These are phyloP conservation scores for Babesia sp. DNA, from an alignment of 169 alveolate species.

Conservation along the genomic window DNA sequence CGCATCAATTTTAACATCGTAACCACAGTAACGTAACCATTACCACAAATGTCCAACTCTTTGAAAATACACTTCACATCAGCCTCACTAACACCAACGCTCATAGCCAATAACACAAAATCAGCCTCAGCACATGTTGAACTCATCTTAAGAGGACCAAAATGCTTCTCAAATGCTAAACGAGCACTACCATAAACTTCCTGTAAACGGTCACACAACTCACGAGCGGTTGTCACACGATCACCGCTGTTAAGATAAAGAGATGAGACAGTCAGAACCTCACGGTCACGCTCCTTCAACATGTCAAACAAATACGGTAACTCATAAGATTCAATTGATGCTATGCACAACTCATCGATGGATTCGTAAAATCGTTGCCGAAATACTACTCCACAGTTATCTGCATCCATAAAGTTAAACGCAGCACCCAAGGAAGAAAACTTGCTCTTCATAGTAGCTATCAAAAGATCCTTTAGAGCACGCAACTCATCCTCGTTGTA, in stretches of 20 bases:
- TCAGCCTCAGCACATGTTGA: constrained; percentile 51
- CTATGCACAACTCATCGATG: constrained; percentile 42
- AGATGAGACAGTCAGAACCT: constrained; percentile 49
- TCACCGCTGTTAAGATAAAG: constrained; percentile 54
- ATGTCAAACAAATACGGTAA: constrained; percentile 35
- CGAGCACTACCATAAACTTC: constrained; percentile 43
- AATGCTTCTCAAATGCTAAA: constrained; percentile 50
- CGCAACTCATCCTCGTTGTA: constrained; percentile 41
- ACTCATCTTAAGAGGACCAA: constrained; percentile 40
- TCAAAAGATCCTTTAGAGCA: constrained; percentile 34
- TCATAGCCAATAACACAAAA: constrained; percentile 5
- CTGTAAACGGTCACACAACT: constrained; percentile 21
- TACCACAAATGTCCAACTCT: constrained; percentile 50
- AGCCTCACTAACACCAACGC: constrained; percentile 44
- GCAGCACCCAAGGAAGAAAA: constrained; percentile 52
- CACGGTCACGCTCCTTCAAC: constrained; percentile 39
- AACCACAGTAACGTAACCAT: constrained; percentile 46
- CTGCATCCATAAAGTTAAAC: constrained; percentile 45
- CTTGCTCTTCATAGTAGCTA: constrained; percentile 54
- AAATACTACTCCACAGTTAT: constrained; percentile 48
- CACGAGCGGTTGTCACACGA: constrained; percentile 15
- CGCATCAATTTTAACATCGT: constrained; percentile 60
- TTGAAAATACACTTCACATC: constrained; percentile 28
- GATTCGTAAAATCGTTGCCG: constrained; percentile 34
- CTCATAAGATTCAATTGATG: constrained; percentile 43